Conservation (phyloP, 1,284 basidiomycete genomes). For the Sanghuangporus sanghuang region DNA sequence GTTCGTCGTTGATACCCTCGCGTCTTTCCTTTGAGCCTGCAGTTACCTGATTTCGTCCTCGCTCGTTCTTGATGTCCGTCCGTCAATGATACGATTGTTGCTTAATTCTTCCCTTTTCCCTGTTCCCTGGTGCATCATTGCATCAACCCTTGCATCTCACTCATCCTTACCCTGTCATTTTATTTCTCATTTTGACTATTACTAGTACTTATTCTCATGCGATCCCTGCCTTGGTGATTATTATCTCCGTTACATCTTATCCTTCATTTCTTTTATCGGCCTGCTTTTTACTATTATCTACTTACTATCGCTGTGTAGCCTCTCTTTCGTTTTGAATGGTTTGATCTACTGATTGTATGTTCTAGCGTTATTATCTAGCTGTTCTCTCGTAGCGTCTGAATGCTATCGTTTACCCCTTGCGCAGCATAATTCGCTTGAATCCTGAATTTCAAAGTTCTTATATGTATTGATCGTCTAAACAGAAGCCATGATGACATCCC, state of each 20-base stretch:
- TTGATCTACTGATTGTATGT: background rate
- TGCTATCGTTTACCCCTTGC: background rate
- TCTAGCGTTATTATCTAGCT: background rate
- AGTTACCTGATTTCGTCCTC: background rate
- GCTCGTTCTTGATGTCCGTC: background rate
- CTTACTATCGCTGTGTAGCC: background rate
- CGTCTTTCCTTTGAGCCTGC: background rate
- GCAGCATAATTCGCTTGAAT: background rate
- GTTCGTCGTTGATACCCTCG: background rate
- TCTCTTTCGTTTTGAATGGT: background rate
- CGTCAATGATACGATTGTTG: background rate
- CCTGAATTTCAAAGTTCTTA: background rate
- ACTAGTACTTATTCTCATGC: background rate
- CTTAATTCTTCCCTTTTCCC: background rate
- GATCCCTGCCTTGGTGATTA: background rate
- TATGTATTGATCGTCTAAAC: slow-evolving; percentile 1
- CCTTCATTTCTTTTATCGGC: background rate
- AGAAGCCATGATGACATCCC: slow-evolving; percentile 15
- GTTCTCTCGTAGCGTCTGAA: background rate
- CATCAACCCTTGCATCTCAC: background rate
- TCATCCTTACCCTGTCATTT: background rate
- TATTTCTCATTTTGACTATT: background rate
- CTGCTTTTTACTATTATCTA: background rate
- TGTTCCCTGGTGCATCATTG: background rate
- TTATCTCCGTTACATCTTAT: background rate